These are phyloP conservation scores for Ustilago loliicola DNA, from an alignment of 1,284 basidiomycete species.

Conservation along the genomic window DNA sequence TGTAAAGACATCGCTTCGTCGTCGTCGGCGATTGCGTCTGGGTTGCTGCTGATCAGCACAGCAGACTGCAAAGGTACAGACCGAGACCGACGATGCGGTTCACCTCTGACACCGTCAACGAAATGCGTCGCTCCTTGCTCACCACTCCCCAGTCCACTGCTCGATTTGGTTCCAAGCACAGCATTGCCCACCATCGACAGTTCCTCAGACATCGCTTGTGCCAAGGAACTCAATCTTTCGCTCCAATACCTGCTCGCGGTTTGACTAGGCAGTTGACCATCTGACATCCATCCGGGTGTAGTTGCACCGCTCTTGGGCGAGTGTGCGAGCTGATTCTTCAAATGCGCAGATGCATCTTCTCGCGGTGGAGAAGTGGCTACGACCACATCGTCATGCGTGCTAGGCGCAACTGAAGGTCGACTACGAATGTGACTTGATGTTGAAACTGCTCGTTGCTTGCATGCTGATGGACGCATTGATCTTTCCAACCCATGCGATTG, in stretches of 20 bases:
- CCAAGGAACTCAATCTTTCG: slow-evolving; percentile 39
- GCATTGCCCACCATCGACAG: slow-evolving; percentile 28
- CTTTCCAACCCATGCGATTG: slow-evolving; percentile 8
- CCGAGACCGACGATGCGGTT: slow-evolving; percentile 15
- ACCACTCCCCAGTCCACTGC: neutral
- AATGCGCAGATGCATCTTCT: slow-evolving; percentile 24
- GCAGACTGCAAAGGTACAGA: slow-evolving; percentile 16
- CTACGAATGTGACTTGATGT: slow-evolving; percentile 28
- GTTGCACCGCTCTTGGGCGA: slow-evolving; percentile 27
- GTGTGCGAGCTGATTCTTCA: slow-evolving; percentile 38
- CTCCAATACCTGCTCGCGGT: slow-evolving; percentile 40
- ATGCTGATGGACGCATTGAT: slow-evolving; percentile 11
- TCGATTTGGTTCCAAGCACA: slow-evolving; percentile 14
- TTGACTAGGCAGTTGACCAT: slow-evolving; percentile 20
- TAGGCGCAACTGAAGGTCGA: slow-evolving; percentile 21
- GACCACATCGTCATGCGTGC: slow-evolving; percentile 27
- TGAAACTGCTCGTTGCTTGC: slow-evolving; percentile 38
- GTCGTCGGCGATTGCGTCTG: too few relatives aligned
- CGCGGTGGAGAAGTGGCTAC: slow-evolving; percentile 43
- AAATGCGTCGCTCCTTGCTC: neutral
- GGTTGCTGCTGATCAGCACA: too few relatives aligned
- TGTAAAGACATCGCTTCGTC: neutral
- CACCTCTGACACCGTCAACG: neutral
- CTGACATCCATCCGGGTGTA: slow-evolving; percentile 41
- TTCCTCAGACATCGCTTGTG: slow-evolving; percentile 47